phyloP scores from a whole-genome alignment of 2,329 filamentous ascomycete species.

The Metarhizium album region DNA sequence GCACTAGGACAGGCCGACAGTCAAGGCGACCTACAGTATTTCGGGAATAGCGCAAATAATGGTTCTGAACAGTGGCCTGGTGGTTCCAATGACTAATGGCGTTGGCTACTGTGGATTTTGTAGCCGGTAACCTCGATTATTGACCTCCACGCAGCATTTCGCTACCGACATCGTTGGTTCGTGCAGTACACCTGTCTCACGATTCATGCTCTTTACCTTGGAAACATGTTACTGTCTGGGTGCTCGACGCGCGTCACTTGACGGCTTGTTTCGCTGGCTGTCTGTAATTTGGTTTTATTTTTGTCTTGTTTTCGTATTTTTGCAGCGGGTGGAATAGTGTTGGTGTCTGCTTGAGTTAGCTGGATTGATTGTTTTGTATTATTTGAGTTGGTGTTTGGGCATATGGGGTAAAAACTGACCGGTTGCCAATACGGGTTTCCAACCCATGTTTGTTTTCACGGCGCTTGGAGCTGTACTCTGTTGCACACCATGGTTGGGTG shows the following conservation, averaged over 20 bases:
- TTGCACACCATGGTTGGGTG: not conserved
- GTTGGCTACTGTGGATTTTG: not conserved
- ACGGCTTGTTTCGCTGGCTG: too few species aligned
- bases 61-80: slow-evolving; percentile 1
- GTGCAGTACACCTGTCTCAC: not conserved
- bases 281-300: too few species aligned
- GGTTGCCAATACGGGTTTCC: not conserved
- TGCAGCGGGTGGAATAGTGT: too few species aligned
- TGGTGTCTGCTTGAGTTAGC: too few species aligned
- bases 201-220: not conserved
- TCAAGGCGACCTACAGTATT: slow-evolving; percentile 1
- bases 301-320: too few species aligned
- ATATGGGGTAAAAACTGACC: not conserved
- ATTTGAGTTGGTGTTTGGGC: not conserved
- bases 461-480: not conserved
- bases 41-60: not conserved
- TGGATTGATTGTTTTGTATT: too few species aligned
- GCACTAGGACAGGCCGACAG: not conserved
- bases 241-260: too few species aligned
- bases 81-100: not conserved
- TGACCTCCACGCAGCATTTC: not conserved
- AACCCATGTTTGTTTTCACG: not conserved
- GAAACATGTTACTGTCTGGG: not conserved
- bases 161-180: not conserved
- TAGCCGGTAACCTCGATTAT: not conserved